phyloP scores from a whole-genome alignment of 164 flowering plant species.

The Nymphaea thermarum region DNA sequence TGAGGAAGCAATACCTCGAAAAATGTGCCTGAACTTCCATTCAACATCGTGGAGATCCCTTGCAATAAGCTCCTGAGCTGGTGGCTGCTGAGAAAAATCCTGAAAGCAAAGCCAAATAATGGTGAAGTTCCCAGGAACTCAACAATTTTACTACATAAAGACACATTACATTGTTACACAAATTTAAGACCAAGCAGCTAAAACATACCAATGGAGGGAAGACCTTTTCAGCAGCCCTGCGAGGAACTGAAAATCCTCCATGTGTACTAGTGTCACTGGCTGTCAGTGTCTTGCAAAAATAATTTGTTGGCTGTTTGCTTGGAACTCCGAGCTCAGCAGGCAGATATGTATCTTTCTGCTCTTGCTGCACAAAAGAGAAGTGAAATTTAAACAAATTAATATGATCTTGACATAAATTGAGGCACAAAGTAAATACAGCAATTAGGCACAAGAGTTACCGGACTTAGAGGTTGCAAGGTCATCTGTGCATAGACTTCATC shows the following conservation, averaged over 20 bases:
- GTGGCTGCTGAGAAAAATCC: constrained; percentile 91
- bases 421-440: not conserved
- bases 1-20: constrained; percentile 38
- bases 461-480: constrained; percentile 76
- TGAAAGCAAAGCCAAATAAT: constrained; percentile 13
- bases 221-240: constrained; percentile 92
- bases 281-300: constrained; percentile 81
- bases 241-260: constrained; percentile 94
- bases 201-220: constrained; percentile 69
- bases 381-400: not conserved
- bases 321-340: constrained; percentile 67
- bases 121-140: not conserved
- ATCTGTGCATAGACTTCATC: constrained; percentile 92
- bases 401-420: not conserved
- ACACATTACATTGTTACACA: not conserved
- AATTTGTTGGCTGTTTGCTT: constrained; percentile 81
- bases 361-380: constrained; percentile 43
- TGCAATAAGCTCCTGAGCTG: constrained; percentile 81
- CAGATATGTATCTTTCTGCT: constrained; percentile 65
- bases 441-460: constrained; percentile 23
- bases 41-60: constrained; percentile 87
- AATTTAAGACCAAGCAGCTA: not conserved
- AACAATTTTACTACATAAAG: not conserved
- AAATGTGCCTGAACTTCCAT: constrained; percentile 90
- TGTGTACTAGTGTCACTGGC: constrained; percentile 92